Evolutionary conservation across 2,329 filamentous ascomycete genomes (phyloP), one percentile per base, ranked within the genome.

Genomic region (Fonsecaea monophora): DNA sequence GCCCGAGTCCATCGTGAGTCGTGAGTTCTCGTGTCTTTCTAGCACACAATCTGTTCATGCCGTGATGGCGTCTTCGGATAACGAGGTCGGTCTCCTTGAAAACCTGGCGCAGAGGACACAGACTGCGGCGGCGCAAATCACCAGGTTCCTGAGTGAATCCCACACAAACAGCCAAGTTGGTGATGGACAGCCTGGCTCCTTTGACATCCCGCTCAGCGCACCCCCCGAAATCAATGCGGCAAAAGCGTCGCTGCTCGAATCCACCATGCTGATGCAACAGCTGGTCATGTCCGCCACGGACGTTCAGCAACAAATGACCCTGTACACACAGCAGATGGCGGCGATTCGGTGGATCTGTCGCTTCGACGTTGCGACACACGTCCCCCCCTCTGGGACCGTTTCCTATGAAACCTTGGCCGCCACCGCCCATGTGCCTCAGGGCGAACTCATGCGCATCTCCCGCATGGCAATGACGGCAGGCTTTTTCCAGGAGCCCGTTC

Each of bases 391-490:
- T 9, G 57, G 38, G 4, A 32, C 38, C 4, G 35, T 37, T 13
- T 35, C 57, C 9, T 60, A 48, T 25, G 40, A 60, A 25, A 40
- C 25, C 4, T 32, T 34, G 15, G 40, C 57, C 12, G 34, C 15
- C 9, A 25, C 38, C 10, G 57, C 57, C 21, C n/a, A 38, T 3
- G 57, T 60, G 38, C 57, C 57, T 15, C 38, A 25, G 21, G 38
- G 42, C 18, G 21, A 48, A 8, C 57, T 60, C 13, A 30, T 30
- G 9, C 38, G 57, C 18, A 21, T 60, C 38, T 34, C 21, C 25
- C 38, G 57, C 15, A 60, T 60, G 57, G 57, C 57, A 13, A 60
- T 60, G 57, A 60, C 57, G 38, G 57, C 40, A 32, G 57, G 57
- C 13, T 45, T 60, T 21, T 60, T 60, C 30, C 38, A 42, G 25